A percentile compares a stretch with the other conserved stretches of the same genome.
These are phyloP conservation scores for Colletotrichum liriopes DNA, from an alignment of 2,329 filamentous ascomycete genomes.

Conservation along the genomic window DNA sequence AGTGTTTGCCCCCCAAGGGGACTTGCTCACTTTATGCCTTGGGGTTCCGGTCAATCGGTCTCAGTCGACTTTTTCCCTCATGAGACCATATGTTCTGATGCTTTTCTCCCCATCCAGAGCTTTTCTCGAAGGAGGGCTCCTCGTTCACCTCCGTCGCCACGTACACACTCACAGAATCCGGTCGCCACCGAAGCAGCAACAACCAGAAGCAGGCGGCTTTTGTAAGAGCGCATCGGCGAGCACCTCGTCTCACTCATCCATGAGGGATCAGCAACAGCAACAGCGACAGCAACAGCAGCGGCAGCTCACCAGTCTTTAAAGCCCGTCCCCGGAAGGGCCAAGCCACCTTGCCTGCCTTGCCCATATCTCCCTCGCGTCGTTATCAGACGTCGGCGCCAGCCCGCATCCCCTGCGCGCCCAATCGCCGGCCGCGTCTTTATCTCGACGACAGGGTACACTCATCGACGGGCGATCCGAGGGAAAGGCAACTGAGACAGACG, in stretches of 20 bases:
- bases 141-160: background rate
- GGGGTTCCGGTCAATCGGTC: background rate
- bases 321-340: conserved; percentile 7
- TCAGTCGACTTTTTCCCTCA: background rate
- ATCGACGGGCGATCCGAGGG: conserved; percentile 6
- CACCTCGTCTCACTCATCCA: background rate
- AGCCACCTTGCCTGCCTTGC: conserved; percentile 10
- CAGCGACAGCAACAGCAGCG: background rate
- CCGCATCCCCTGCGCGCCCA: conserved; percentile 26
- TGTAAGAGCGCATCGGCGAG: background rate
- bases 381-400: conserved; percentile 34
- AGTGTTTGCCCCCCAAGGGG: background rate
- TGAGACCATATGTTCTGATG: conserved; percentile 17
- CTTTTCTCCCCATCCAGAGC: background rate
- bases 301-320: conserved; percentile 9
- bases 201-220: background rate
- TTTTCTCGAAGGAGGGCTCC: no score
- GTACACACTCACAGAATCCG: background rate
- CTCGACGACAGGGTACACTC: conserved; percentile 34
- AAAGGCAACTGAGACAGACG: conserved; percentile 7
- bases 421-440: conserved; percentile 35
- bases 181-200: background rate
- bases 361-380: conserved; percentile 17
- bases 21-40: background rate
- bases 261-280: background rate